Conservation (phyloP, 2,329 filamentous ascomycete genomes). For the Ascosphaera apis region DNA sequence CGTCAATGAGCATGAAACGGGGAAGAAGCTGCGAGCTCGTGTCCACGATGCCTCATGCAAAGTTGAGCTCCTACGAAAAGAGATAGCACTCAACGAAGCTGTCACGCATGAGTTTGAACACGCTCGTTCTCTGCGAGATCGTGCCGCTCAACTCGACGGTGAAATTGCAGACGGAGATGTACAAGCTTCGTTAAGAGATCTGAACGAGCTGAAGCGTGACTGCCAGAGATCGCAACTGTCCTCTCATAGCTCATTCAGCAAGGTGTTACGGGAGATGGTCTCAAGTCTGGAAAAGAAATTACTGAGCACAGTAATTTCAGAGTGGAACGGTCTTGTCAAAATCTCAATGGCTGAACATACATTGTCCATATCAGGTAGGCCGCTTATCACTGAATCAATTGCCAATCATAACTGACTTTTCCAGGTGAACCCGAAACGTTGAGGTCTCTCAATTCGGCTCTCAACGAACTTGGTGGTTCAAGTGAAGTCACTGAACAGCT, state of each 20-base stretch:
- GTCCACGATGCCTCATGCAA: slow-evolving; percentile 38
- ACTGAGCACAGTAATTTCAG: slow-evolving; percentile 5
- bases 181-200: slow-evolving; percentile 23
- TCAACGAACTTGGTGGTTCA: too few relatives aligned
- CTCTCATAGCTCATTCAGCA: slow-evolving; percentile 15
- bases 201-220: slow-evolving; percentile 21
- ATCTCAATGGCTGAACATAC: too few relatives aligned
- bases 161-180: slow-evolving; percentile 23
- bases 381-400: too few relatives aligned
- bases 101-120: slow-evolving; percentile 28
- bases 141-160: slow-evolving; percentile 24
- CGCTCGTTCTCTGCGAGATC: slow-evolving; percentile 25
- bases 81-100: slow-evolving; percentile 35
- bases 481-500: too few relatives aligned
- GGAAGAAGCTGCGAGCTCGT: slow-evolving; percentile 37
- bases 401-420: too few relatives aligned
- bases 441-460: slow-evolving; percentile 15
- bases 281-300: slow-evolving; percentile 17
- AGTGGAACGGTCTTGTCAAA: too few relatives aligned
- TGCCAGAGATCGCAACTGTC: slow-evolving; percentile 11
- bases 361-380: too few relatives aligned
- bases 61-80: slow-evolving; percentile 30
- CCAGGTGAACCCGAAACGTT: slow-evolving; percentile 10
- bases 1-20: slow-evolving; percentile 49
- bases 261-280: slow-evolving; percentile 40